Evolutionary conservation across 2,329 filamentous ascomycete genomes (phyloP), one percentile per base, ranked within the genome.

Genomic region (Cadophora sp.): DNA sequence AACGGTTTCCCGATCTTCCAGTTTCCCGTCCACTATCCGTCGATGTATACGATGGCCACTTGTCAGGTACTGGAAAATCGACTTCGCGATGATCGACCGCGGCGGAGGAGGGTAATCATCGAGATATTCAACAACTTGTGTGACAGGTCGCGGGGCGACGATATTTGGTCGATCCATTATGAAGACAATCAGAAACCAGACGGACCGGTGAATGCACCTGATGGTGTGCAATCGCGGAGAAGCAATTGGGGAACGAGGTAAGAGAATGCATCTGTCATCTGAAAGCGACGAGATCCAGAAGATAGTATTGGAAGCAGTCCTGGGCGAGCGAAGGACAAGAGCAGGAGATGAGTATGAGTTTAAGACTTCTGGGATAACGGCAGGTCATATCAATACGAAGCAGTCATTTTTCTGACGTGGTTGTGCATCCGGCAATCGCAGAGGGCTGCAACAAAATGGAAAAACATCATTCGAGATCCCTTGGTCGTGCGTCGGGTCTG

Each of bases 331-430:
- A 34, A n/a, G 43, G 62, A 56, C 34, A 12, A 37, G 27, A 64
- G 11, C 37, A 40, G n/a, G 37, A 58, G n/a, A 50, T 48, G 26
- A 22, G 22, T 37, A 34, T 11, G 31, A 5, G 31, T 16, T 62
- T 26, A 34, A 19, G 46, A 26, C 48, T 16, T 53, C 14, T 53
- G 27, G 61, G 37, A 53, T 29, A 67, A 26, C 62, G 58, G 51
- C 59, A 69, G 37, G 40, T 69, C 62, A 67, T 56, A 64, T 63
- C 27, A 63, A 31, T 43, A 34, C n/a, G 61, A 60, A 48, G 29
- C 40, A 37, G 29, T 29, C 11, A 51, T 31, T 66, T n/a, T 66
- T 66, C 68, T 80, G 80, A 89, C 80, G 82, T 83, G 29, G 83
- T 81, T 55, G 71, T 87, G 84, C 68, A 63, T 62, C 60, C 60